Conservation (phyloP, 768 basidiomycete species). For the Paxillus involutus region DNA sequence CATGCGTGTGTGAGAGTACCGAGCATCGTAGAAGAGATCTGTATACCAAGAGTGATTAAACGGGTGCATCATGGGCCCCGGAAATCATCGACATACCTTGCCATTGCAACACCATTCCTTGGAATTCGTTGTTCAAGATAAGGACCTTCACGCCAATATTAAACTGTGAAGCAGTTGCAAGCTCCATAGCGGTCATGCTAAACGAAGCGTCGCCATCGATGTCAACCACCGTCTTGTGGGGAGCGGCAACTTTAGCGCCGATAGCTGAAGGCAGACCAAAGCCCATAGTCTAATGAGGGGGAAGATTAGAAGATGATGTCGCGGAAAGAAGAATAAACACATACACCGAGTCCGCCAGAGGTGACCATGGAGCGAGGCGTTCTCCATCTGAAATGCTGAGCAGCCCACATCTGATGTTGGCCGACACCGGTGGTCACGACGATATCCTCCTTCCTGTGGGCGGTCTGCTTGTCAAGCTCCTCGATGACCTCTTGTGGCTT, state of each 20-base stretch:
- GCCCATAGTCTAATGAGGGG: constrained; percentile 84
- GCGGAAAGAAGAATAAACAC: constrained; percentile 31
- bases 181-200: constrained; percentile 99
- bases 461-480: constrained; percentile 83
- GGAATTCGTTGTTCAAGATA: constrained; percentile 94
- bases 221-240: constrained; percentile 91
- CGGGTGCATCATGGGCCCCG: neutral
- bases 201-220: constrained; percentile 98
- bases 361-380: constrained; percentile 87
- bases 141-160: constrained; percentile 94
- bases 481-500: constrained; percentile 98
- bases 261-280: constrained; percentile 94
- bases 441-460: constrained; percentile 80
- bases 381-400: constrained; percentile 91
- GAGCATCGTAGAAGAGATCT: constrained; percentile 94
- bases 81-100: constrained; percentile 60
- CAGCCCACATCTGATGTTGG: constrained; percentile 99
- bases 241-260: constrained; percentile 95
- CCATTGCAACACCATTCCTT: constrained; percentile 99
- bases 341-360: constrained; percentile 90
- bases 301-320: neutral
- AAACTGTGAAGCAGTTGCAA: constrained; percentile 89
- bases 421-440: constrained; percentile 94
- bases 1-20: constrained; percentile 98
- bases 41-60: neutral